These are phyloP conservation scores for Penicillium pulvis DNA, from an alignment of 495 filamentous ascomycete species.

Conservation along the genomic window DNA sequence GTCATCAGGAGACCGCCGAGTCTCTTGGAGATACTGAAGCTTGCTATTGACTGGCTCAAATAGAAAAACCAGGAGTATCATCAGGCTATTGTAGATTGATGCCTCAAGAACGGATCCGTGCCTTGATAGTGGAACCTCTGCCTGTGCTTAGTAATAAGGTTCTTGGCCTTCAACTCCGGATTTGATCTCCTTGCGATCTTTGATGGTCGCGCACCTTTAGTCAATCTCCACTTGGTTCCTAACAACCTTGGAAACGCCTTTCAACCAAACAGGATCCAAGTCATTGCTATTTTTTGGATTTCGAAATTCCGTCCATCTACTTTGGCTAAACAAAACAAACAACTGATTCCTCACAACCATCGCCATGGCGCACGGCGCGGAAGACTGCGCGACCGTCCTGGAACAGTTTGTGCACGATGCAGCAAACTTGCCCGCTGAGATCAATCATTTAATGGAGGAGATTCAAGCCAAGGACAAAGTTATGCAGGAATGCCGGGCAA, in stretches of 20 bases:
- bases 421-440: conserved; percentile 88
- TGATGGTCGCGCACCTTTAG: neutral
- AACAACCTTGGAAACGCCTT: neutral
- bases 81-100: no score
- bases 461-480: conserved; percentile 85
- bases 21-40: no score
- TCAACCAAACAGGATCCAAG: neutral
- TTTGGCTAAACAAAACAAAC: no score
- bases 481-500: conserved; percentile 70
- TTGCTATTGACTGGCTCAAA: no score
- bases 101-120: neutral
- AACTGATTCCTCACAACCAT: neutral
- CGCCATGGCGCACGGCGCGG: conserved; percentile 46
- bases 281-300: neutral
- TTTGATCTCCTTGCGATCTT: conserved; percentile 2
- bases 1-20: no score
- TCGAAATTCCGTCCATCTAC: no score
- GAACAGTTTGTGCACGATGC: conserved; percentile 91
- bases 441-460: conserved; percentile 91
- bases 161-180: conserved; percentile 2
- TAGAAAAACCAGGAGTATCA: no score
- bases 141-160: neutral
- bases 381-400: conserved; percentile 86
- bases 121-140: neutral
- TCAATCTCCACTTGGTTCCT: neutral